A percentile compares a stretch with the other conserved stretches of the same genome.
phyloP scores from a whole-genome alignment of 108 stramenopile genomes.

The Cyclotella cryptica region DNA sequence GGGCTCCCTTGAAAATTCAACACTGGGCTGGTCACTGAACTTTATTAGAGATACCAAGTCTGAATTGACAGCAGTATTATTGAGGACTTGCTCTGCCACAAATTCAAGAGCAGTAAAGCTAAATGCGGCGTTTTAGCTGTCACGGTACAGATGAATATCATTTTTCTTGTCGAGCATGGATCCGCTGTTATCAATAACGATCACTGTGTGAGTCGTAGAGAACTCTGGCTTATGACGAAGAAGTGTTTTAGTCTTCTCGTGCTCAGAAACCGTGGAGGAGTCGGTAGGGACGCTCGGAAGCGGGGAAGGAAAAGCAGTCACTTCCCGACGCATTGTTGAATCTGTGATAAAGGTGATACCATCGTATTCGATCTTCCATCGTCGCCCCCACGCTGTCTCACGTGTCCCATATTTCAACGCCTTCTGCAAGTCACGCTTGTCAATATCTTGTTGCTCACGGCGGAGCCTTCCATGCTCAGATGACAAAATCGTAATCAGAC shows the following conservation, averaged over 20 bases:
- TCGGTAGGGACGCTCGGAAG: conserved; percentile 24
- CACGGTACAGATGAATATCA: conserved; percentile 45
- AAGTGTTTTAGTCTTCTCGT: conserved; percentile 16
- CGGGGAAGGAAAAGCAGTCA: conserved; percentile 47
- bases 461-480: conserved; percentile 42
- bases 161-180: conserved; percentile 45
- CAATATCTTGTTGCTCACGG: conserved; percentile 44
- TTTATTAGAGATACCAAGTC: conserved; percentile 42
- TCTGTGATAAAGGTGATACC: conserved; percentile 47
- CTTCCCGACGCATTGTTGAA: conserved; percentile 28
- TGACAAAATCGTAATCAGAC: conserved; percentile 54
- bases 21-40: conserved; percentile 19
- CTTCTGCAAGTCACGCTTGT: conserved; percentile 41
- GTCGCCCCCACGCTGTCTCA: conserved; percentile 19
- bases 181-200: conserved; percentile 46
- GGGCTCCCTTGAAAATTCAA: conserved; percentile 37
- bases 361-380: conserved; percentile 42
- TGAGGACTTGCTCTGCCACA: conserved; percentile 39
- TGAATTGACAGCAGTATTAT: conserved; percentile 40
- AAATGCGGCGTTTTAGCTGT: conserved; percentile 48
- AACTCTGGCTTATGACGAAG: conserved; percentile 35
- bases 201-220: conserved; percentile 34
- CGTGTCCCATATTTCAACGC: conserved; percentile 34
- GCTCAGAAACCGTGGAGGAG: background rate
- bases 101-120: conserved; percentile 46